Conservation (phyloP, 768 basidiomycete genomes). For the Boletus reticulatus region DNA sequence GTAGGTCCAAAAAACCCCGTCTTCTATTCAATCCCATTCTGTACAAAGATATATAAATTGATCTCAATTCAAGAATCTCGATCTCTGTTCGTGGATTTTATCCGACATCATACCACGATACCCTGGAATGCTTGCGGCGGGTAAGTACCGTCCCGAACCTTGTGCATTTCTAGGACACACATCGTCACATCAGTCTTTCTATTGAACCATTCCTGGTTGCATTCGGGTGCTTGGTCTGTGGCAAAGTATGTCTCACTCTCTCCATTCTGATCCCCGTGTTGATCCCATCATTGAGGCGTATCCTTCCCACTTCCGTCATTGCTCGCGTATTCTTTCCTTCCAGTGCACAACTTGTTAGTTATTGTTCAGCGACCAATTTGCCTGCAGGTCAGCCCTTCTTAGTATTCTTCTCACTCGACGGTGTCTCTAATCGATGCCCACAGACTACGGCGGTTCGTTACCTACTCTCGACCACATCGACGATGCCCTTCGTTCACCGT, state of each 20-base stretch:
- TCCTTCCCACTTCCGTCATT: slow-evolving; percentile 58
- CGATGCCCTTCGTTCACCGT: slow-evolving; percentile 40
- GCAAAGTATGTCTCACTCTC: slow-evolving; percentile 48
- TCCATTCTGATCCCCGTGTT: slow-evolving; percentile 7
- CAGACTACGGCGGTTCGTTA: slow-evolving; percentile 70
- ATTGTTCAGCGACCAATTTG: slow-evolving; percentile 50
- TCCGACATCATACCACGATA: slow-evolving; percentile 67
- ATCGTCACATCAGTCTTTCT: slow-evolving; percentile 50
- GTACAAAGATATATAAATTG: slow-evolving; percentile 3
- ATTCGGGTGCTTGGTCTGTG: slow-evolving; percentile 65
- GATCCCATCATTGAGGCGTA: slow-evolving; percentile 40
- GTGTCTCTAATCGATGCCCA: neutral
- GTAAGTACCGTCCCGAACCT: slow-evolving; percentile 31
- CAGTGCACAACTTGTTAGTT: slow-evolving; percentile 49
- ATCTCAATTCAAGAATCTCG: slow-evolving; percentile 44
- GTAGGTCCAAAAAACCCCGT: slow-evolving; percentile 39
- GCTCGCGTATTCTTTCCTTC: slow-evolving; percentile 68
- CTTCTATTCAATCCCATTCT: slow-evolving; percentile 4
- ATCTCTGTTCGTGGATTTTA: slow-evolving; percentile 61
- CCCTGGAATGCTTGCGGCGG: slow-evolving; percentile 75
- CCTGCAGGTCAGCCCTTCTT: slow-evolving; percentile 43
- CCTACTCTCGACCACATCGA: slow-evolving; percentile 48
- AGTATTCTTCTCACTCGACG: neutral
- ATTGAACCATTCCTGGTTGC: slow-evolving; percentile 73
- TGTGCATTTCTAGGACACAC: neutral